Base-by-base conservation (phyloP, 805 yeast species). In the Danielia reshetovae region DNA sequence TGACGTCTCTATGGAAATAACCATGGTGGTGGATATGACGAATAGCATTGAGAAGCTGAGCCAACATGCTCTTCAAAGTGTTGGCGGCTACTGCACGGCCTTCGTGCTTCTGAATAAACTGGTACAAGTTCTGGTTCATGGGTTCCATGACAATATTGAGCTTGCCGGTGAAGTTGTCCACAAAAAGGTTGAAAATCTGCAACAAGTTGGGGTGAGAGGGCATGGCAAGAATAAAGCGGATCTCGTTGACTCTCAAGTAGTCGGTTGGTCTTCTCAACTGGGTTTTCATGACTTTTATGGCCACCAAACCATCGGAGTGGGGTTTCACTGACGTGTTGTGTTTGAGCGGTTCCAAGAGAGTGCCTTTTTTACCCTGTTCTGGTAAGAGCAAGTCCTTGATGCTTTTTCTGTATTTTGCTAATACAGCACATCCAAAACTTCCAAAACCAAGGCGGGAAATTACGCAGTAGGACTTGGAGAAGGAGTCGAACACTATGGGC, bases 81-180 rank as follows among this genome's bases (percentile, higher is more conserved):
- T 60, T 59, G 1, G 73, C 66, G 2, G 85, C 73, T 40, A 86
- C 79, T 1, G 65, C 62, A 24, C 67, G 61, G 11, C 62, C 60
- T 35, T 70, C 72, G 43, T 93, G 70, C 26, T 76, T 65, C 44
- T 72, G 76, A 71, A 88, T 83, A 49, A 86, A 67, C 57, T 86
- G 90, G 49, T 80, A 79, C 38, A 90, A 65, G 51, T 81, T 87
- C 57, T 81, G 87, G 44, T 81, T 84, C 87, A 89, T 76, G 17
- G 81, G 72, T 57, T 90, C 97, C 94, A 90, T 86, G 9, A 82
- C 83, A 24, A 89, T 85, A 51, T 86, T 87, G 36, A 87, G 65
- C 47, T 76, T 75, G 43, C 66, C 74, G 27, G 73, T 61, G 15
- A 49, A 42, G 33, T 72, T 65, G 60, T 90, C 96, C 38, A 85